These are phyloP conservation scores for Guadua angustifolia DNA, from an alignment of 176 grass and related monocot genomes.

Conservation along the genomic window DNA sequence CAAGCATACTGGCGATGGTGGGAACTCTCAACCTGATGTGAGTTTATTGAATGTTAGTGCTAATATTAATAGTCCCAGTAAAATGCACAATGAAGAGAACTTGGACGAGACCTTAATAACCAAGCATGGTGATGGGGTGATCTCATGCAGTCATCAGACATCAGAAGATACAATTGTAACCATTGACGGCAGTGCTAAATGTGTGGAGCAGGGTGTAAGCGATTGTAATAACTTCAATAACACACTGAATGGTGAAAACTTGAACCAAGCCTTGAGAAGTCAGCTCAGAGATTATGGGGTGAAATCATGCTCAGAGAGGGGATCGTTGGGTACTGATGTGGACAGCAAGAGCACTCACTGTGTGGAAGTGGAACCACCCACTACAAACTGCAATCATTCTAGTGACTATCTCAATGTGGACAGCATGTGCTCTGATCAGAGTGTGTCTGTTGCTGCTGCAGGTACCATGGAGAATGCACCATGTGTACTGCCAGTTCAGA, in stretches of 20 bases:
- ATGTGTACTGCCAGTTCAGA: conserved; percentile 8
- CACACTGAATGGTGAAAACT: conserved; percentile 31
- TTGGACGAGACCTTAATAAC: conserved; percentile 17
- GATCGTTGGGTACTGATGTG: conserved; percentile 23
- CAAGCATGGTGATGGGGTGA: conserved; percentile 18
- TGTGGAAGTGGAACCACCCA: conserved; percentile 16
- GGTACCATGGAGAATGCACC: not conserved
- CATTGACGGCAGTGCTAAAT: conserved; percentile 9
- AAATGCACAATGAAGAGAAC: conserved; percentile 25
- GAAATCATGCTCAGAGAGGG: not conserved
- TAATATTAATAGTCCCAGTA: conserved; percentile 16
- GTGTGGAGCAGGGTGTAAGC: conserved; percentile 17
- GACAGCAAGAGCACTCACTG: conserved; percentile 2
- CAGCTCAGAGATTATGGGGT: not conserved
- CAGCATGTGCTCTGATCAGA: conserved; percentile 35
- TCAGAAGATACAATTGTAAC: conserved; percentile 18
- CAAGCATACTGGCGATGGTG: conserved; percentile 1
- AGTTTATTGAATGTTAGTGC: conserved; percentile 16
- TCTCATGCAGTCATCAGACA: conserved; percentile 24
- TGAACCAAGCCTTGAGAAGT: conserved; percentile 20
- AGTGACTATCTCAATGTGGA: conserved; percentile 17
- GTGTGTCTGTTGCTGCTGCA: conserved; percentile 15
- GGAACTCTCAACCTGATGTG: not conserved
- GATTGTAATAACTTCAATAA: conserved; percentile 8
- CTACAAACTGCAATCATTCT: not conserved